Evolutionary conservation across 768 basidiomycete species (phyloP).

Genomic region (Boletus fagicola): DNA sequence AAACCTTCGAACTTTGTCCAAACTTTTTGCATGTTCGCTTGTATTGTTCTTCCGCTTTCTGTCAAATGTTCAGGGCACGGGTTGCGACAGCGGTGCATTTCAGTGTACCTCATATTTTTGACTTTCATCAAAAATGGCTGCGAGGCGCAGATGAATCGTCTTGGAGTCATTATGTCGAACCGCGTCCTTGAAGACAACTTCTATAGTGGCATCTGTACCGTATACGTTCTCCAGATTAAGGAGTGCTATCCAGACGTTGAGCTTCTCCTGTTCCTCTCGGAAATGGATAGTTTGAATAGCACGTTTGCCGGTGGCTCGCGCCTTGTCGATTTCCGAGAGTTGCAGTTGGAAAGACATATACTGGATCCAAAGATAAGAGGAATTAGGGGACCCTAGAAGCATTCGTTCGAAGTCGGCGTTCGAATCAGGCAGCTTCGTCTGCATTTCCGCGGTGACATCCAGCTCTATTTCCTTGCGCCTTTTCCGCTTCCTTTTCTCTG

Average conservation of each 20-base stretch:
- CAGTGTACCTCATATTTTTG: constrained; percentile 70
- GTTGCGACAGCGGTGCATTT: constrained; percentile 2
- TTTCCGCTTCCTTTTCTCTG: constrained; percentile 60
- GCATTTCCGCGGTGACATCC: constrained; percentile 86
- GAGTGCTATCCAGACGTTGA: constrained; percentile 97
- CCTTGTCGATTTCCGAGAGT: constrained; percentile 95
- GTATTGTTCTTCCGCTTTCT: constrained; percentile 94
- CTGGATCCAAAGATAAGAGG: constrained; percentile 97
- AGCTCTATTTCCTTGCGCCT: constrained; percentile 71
- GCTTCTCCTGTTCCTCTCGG: constrained; percentile 92
- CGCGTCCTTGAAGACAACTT: constrained; percentile 87
- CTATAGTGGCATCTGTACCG: constrained; percentile 78
- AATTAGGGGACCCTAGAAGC: constrained; percentile 91
- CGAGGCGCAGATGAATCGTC: constrained; percentile 81
- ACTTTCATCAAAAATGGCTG: constrained; percentile 79
- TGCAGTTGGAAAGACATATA: constrained; percentile 99
- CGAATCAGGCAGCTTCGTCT: constrained; percentile 82
- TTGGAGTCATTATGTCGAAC: constrained; percentile 89
- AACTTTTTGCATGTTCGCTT: constrained; percentile 92
- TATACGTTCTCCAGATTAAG: constrained; percentile 94
- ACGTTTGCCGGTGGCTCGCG: constrained; percentile 79
- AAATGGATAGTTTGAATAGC: constrained; percentile 88
- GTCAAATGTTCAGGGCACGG: constrained; percentile 6
- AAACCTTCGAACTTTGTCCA: constrained; percentile 87
- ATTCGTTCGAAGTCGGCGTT: constrained; percentile 93